phyloP scores from a whole-genome alignment of 192 early-diverging fungal species.

The Entomortierella beljakovae region DNA sequence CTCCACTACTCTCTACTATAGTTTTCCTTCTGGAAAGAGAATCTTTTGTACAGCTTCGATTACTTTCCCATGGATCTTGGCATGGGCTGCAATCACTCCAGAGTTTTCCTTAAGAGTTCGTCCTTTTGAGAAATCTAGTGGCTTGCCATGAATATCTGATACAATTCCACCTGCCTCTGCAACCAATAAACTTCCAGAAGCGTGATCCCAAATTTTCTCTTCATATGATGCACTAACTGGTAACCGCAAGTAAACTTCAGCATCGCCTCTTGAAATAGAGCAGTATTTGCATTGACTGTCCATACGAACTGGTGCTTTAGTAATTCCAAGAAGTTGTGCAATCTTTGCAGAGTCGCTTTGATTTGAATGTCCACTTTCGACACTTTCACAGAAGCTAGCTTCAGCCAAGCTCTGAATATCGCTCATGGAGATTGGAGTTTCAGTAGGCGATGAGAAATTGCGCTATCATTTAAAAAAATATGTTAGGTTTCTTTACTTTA shows the following conservation, averaged over 20 bases:
- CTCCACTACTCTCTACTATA: slow-evolving; percentile 29
- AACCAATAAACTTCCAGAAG: slow-evolving; percentile 90
- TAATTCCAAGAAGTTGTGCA: slow-evolving; percentile 84
- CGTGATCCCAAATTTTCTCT: slow-evolving; percentile 99
- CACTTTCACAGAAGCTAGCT: slow-evolving; percentile 94
- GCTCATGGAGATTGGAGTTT: slow-evolving; percentile 73
- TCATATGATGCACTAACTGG: slow-evolving; percentile 84
- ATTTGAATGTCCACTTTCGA: slow-evolving; percentile 91
- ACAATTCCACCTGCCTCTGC: slow-evolving; percentile 93
- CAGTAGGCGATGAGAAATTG: slow-evolving; percentile 63
- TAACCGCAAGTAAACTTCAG: slow-evolving; percentile 91
- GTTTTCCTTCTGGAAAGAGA: slow-evolving; percentile 55
- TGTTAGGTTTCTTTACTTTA: too few relatives aligned
- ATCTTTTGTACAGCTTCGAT: slow-evolving; percentile 81
- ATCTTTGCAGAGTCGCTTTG: slow-evolving; percentile 86
- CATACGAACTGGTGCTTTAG: slow-evolving; percentile 85
- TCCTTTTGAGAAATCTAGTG: slow-evolving; percentile 91
- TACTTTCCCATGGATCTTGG: slow-evolving; percentile 80
- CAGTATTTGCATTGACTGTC: slow-evolving; percentile 99
- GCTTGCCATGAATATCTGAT: slow-evolving; percentile 83
- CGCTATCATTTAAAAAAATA: slow-evolving; percentile 57
- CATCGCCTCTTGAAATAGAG: slow-evolving; percentile 91
- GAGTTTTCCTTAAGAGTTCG: slow-evolving; percentile 86
- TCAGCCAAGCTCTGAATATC: slow-evolving; percentile 63
- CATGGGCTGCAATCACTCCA: slow-evolving; percentile 88